Conservation (phyloP, 352 stramenopile genomes). For the Nothophytophthora sp. region DNA sequence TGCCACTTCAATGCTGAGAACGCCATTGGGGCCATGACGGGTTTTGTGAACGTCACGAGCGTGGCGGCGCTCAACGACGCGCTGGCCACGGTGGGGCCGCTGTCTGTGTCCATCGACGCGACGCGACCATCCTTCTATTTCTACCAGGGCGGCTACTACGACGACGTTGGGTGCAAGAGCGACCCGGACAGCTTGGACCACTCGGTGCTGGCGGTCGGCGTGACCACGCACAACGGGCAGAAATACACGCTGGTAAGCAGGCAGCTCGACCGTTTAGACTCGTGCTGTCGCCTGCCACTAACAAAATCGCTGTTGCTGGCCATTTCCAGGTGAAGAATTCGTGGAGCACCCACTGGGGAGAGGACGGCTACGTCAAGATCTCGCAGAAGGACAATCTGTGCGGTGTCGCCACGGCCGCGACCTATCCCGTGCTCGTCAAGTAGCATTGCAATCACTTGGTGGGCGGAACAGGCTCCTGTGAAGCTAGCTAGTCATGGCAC, state of each 20-base stretch:
- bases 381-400: conserved; percentile 94
- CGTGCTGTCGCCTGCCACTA: not conserved
- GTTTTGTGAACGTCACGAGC: conserved; percentile 83
- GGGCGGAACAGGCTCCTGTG: no score
- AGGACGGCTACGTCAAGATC: conserved; percentile 93
- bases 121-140: conserved; percentile 89
- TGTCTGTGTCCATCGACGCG: conserved; percentile 91
- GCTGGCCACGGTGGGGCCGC: conserved; percentile 73
- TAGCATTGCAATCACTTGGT: no score
- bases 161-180: conserved; percentile 89
- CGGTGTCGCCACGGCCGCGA: conserved; percentile 91
- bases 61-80: conserved; percentile 82
- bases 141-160: conserved; percentile 86
- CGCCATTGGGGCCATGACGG: conserved; percentile 70
- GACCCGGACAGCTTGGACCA: conserved; percentile 92
- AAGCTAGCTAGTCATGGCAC: no score
- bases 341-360: conserved; percentile 94
- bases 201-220: conserved; percentile 91
- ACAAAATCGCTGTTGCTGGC: not conserved
- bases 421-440: conserved; percentile 76
- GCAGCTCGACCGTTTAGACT: not conserved
- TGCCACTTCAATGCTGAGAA: conserved; percentile 87
- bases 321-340: conserved; percentile 90
- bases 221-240: conserved; percentile 86
- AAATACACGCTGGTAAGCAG: conserved; percentile 89